These are phyloP conservation scores for Xylariaceae sp. DNA, from an alignment of 2,329 filamentous ascomycete species.

Conservation along the genomic window DNA sequence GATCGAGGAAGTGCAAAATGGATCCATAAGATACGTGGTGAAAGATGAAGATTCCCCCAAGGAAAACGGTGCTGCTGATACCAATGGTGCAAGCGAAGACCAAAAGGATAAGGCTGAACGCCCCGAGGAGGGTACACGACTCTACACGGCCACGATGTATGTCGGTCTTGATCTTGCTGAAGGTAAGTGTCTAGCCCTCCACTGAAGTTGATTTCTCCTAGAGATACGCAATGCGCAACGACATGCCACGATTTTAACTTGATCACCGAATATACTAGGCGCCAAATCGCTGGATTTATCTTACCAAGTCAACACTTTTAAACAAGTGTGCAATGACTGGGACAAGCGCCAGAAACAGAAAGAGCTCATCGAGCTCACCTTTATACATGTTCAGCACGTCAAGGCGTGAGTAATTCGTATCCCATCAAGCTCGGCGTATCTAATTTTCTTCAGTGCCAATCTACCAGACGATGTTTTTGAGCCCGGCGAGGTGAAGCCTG, in stretches of 20 bases:
- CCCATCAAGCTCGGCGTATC: conserved; percentile 14
- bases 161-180: conserved; percentile 79
- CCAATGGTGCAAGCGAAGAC: conserved; percentile 24
- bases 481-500: conserved; percentile 70
- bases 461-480: conserved; percentile 89
- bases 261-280: conserved; percentile 45
- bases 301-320: conserved; percentile 82
- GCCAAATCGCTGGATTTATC: conserved; percentile 74
- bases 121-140: conserved; percentile 34
- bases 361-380: conserved; percentile 74
- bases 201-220: neutral
- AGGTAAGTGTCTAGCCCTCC: conserved; percentile 51
- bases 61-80: conserved; percentile 41
- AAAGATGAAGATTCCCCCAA: conserved; percentile 26
- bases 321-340: conserved; percentile 74
- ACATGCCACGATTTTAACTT: conserved; percentile 21
- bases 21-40: conserved; percentile 46
- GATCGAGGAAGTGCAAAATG: conserved; percentile 53
- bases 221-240: conserved; percentile 11
- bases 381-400: conserved; percentile 77
- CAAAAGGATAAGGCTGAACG: conserved; percentile 20
- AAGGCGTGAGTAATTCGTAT: conserved; percentile 65
- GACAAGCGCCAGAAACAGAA: conserved; percentile 62
- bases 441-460: conserved; percentile 61
- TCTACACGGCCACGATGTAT: conserved; percentile 93